A percentile compares a stretch with the other conserved stretches of the same genome.
Evolutionary conservation across 2,329 filamentous ascomycete genomes (phyloP).

Genomic region (Daldinia sp.): DNA sequence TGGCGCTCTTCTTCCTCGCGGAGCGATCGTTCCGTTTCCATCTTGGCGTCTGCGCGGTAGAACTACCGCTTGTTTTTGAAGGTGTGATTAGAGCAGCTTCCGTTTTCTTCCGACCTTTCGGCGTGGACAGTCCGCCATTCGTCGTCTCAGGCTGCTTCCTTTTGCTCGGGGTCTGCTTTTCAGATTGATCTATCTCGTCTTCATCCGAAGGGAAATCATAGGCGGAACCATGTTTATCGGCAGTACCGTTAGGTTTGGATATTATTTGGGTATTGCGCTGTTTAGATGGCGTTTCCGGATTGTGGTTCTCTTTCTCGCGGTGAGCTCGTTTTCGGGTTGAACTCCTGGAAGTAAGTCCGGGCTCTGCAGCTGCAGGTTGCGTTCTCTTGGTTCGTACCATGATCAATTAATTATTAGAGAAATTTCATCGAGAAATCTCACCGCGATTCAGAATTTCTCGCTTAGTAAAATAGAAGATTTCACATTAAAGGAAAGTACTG

Average conservation of each 20-base stretch:
- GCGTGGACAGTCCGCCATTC: conserved; percentile 32
- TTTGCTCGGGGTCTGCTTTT: conserved; percentile 38
- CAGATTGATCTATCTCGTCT: conserved; percentile 22
- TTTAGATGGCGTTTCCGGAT: conserved; percentile 33
- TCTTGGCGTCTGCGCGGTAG: conserved; percentile 64
- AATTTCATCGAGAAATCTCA: background rate
- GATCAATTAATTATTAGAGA: background rate
- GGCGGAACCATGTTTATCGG: conserved; percentile 30
- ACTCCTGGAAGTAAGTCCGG: conserved; percentile 10
- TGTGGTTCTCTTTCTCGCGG: conserved; percentile 28
- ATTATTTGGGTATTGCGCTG: conserved; percentile 22
- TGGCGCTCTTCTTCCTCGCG: conserved; percentile 84
- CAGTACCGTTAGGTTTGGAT: background rate
- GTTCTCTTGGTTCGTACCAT: conserved; percentile 42
- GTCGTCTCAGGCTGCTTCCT: conserved; percentile 22
- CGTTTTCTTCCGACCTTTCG: conserved; percentile 36
- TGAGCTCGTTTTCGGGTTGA: conserved; percentile 40
- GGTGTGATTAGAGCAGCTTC: conserved; percentile 36
- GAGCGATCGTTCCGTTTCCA: conserved; percentile 80
- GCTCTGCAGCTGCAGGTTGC: conserved; percentile 30
- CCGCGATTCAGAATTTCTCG: too few species aligned
- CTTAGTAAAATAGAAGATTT: too few species aligned
- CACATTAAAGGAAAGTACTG: too few species aligned
- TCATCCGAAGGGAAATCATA: conserved; percentile 46
- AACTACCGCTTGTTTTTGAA: conserved; percentile 36